phyloP scores from a whole-genome alignment of 2,329 filamentous ascomycete genomes.

The Sporothrix dimorphospora region DNA sequence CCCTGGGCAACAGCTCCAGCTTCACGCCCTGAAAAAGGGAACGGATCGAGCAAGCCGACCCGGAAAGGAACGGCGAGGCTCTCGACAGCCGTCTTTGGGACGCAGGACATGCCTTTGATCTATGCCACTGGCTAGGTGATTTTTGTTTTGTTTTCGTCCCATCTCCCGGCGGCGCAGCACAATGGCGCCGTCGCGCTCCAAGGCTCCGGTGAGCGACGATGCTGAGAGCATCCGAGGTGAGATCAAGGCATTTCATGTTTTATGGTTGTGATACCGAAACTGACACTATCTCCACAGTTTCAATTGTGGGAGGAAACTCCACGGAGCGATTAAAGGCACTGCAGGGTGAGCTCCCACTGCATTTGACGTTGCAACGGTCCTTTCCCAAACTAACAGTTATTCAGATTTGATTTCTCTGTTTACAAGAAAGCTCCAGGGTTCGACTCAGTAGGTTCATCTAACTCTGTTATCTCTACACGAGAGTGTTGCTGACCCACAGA shows the following conservation, averaged over 20 bases:
- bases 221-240: constrained; percentile 34
- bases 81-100: not conserved
- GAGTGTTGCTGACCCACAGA: constrained; percentile 9
- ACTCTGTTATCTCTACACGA: not conserved
- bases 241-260: not conserved
- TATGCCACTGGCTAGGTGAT: not conserved
- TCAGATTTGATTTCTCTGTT: constrained; percentile 35
- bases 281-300: constrained; percentile 23
- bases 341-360: constrained; percentile 30
- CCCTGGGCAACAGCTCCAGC: not conserved
- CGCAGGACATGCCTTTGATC: not conserved
- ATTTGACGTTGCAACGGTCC: not conserved
- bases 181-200: constrained; percentile 32
- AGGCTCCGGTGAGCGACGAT: constrained; percentile 27
- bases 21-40: not conserved
- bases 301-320: constrained; percentile 32
- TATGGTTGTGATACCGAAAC: not conserved
- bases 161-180: constrained; percentile 2
- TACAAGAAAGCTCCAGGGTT: constrained; percentile 32
- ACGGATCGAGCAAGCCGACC: not conserved
- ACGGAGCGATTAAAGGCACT: constrained; percentile 34
- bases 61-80: not conserved
- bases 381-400: not conserved
- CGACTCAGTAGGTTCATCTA: constrained; percentile 31
- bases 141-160: not conserved